Evolutionary conservation across 2,329 filamentous ascomycete genomes (phyloP), one percentile per base, ranked within the genome.

Genomic region (Penicillium rolfsii): DNA sequence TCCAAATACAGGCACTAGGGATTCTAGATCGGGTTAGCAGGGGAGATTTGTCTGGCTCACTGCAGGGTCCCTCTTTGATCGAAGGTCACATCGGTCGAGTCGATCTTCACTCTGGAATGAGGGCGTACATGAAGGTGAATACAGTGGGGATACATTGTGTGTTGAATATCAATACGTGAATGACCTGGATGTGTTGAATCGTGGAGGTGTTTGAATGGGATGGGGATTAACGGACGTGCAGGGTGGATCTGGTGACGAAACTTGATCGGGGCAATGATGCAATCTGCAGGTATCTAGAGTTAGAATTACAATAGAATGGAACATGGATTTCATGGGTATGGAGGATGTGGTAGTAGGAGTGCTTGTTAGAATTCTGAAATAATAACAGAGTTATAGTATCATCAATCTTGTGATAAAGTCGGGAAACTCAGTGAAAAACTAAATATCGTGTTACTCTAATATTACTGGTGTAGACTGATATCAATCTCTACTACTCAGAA

Each of bases 1-100:
- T 12, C 41, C 26, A 50, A 14, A 19, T 14, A 9, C 6, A 48
- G 16, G 30, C 26, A 28, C 11, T 19, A 19, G 12, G n/a, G 5
- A 5, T 4, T 35, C 30, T 22, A 50, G 30, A 50, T 33, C 11
- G 30, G 28, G 28, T 14, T 50, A 35, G 30, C 9, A 14, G 9
- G n/a, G 5, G 12, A 2, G 11, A 24, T 19, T 35, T 14, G 48
- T 35, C 35, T 50, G 30, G 48, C n/a, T 33, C 7, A 8, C n/a
- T 50, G 28, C 48, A 50, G 22, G 48, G 28, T 35, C 48, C 16
- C 16, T 50, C n/a, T n/a, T 30, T n/a, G 60, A 26, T 49, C 52
- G 62, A 63, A 45, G 56, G 65, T 66, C 62, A 66, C 60, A 67
- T 67, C 53, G 57, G 35, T 35, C 35, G n/a, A 38, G 38, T 26